Evolutionary conservation across 805 yeast species (phyloP), one percentile per base, ranked within the genome.

Genomic region (Peterozyma xylosa): DNA sequence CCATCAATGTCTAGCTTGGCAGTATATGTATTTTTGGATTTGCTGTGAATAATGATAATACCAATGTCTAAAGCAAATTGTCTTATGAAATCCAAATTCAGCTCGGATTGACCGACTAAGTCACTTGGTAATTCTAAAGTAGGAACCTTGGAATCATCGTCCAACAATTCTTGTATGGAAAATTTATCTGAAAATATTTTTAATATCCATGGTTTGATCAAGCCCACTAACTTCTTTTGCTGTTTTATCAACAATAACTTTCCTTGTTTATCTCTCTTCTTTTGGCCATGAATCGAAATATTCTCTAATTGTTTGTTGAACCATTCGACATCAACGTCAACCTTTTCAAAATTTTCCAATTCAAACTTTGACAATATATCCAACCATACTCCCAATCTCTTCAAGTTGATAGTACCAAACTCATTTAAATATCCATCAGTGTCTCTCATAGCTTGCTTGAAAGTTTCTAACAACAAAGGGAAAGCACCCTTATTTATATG

Each of bases 401-500:
- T 64, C 50, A 90, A 70, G 60, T 93, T 83, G 52, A 93, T 89
- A 33, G 73, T 72, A 51, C 99, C 99, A 43, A 74, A 71, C 50
- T 86, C 86, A 54, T 87, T 87, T 48, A 93, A 70, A 55, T 93
- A 93, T 5, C 95, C 96, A 58, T 86, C 95, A 45, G 78, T 65
- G 49, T 74, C 74, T 51, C 74, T 72, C 57, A 93, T 69, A 27
- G 90, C 79, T 55, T 79, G 80, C 60, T 90, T 93, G 67, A 93
- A 93, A 13, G 96, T 83, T 49, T 82, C 87, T 53, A 93, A 71
- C 55, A 93, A 71, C 30, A 89, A 74, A n/a, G 98, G 96, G 68
- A 93, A 86, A 0, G 98, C 99, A 53, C 97, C 98, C 54, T 90
- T 93, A 59, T 89, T 90, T 51, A 93, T 74, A 60, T 87, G 90